Conservation (phyloP, 2,329 filamentous ascomycete species). For the Malbranchea cinnamomea region DNA sequence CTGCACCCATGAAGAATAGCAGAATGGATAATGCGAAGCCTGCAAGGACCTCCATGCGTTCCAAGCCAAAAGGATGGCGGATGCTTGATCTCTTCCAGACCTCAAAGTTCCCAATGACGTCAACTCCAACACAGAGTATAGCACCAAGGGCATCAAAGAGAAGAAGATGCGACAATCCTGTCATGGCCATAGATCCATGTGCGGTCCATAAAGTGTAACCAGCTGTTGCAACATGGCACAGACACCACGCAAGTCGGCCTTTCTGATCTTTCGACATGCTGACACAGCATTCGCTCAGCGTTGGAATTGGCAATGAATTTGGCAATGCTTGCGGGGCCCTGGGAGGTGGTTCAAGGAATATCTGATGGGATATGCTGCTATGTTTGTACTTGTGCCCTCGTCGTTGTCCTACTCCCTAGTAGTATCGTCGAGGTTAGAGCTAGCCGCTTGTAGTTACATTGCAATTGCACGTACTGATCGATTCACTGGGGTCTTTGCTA, state of each 20-base stretch:
- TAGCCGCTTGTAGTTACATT: slow-evolving; percentile 2
- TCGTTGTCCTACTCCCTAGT: slow-evolving; percentile 72
- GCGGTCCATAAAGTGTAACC: slow-evolving; percentile 75
- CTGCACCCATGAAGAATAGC: slow-evolving; percentile 91
- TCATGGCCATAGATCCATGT: slow-evolving; percentile 76
- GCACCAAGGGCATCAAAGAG: slow-evolving; percentile 93
- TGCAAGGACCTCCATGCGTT: slow-evolving; percentile 82
- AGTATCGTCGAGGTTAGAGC: slow-evolving; percentile 13
- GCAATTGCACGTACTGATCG: slow-evolving; percentile 57
- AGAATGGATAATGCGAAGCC: slow-evolving; percentile 95
- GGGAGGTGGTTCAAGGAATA: slow-evolving; percentile 82
- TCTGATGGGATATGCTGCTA: slow-evolving; percentile 88
- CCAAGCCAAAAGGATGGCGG: slow-evolving; percentile 81
- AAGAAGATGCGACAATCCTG: slow-evolving; percentile 79
- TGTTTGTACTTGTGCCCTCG: slow-evolving; percentile 97
- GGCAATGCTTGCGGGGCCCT: slow-evolving; percentile 78
- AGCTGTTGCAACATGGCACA: slow-evolving; percentile 73
- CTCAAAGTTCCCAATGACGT: slow-evolving; percentile 91
- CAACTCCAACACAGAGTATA: slow-evolving; percentile 77
- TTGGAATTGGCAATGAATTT: slow-evolving; percentile 82
- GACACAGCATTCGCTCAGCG: slow-evolving; percentile 68
- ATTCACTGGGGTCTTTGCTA: slow-evolving; percentile 54
- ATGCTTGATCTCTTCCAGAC: slow-evolving; percentile 91
- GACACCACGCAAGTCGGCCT: slow-evolving; percentile 70
- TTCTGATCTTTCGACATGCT: slow-evolving; percentile 86